Percentiles rank a stretch among this genome's conserved stretches.
phyloP scores from a whole-genome alignment of 2,329 filamentous ascomycete species.

The Sclerotinia glacialis region DNA sequence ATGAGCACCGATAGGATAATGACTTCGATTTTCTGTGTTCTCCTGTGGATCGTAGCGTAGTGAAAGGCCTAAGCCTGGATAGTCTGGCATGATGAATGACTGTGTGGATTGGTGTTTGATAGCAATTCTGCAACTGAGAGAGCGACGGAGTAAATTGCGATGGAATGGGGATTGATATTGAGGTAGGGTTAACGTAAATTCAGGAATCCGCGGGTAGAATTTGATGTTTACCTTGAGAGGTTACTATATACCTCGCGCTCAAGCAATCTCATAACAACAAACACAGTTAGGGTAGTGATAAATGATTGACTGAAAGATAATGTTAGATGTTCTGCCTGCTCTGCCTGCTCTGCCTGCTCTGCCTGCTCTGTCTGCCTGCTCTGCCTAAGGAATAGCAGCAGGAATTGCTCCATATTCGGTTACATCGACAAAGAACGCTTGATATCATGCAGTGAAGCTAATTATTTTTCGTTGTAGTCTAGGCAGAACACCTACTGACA shows the following conservation, averaged over 20 bases:
- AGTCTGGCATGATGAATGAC: background rate
- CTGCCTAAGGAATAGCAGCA: background rate
- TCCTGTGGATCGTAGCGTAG: background rate
- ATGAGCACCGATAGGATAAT: conserved; percentile 1
- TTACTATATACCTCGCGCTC: no score
- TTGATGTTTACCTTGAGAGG: no score
- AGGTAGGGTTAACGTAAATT: background rate
- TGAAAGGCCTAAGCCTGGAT: conserved; percentile 11
- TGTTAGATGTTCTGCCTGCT: background rate
- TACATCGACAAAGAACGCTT: background rate
- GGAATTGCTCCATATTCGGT: background rate
- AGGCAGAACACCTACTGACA: no score
- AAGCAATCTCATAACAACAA: background rate
- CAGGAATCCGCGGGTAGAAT: no score
- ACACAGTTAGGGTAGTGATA: no score
- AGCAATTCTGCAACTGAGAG: no score
- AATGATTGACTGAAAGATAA: background rate
- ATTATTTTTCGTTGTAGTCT: no score
- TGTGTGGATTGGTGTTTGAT: background rate
- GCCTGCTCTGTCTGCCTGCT: background rate
- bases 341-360: no score
- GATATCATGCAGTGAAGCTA: background rate
- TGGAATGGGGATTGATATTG: background rate
- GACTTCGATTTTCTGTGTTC: background rate
- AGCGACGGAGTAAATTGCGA: background rate